Evolutionary conservation across 2,329 filamentous ascomycete genomes (phyloP), one percentile per base, ranked within the genome.

Genomic region (Dactylonectria estremocensis): DNA sequence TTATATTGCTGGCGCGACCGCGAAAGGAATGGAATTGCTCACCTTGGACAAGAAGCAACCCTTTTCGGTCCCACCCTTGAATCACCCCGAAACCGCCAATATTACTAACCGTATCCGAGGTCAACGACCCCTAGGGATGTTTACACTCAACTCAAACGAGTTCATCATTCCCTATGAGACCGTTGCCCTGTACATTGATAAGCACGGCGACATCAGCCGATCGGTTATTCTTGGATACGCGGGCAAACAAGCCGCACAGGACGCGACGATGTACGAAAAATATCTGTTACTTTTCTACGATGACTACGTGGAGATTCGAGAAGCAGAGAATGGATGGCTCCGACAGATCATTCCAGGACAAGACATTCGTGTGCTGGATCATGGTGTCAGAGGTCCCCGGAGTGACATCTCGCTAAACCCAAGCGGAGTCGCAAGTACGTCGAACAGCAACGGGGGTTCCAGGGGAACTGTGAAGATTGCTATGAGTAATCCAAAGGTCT

Each of bases 181-280:
- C 80, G 98, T 95, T 75, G 96, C 95, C n/a, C 95, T 99, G 9
- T 99, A 98, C 77, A 93, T 98, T 78, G 97, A 99, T 85, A 98
- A 98, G 82, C 95, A 98, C 80, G 96, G 96, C 72, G 96, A 99
- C 69, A 94, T 99, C 31, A 95, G 91, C 45, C 92, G 97, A 52
- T 94, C 92, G 31, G 93, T 98, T 66, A 95, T 98, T 76, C 97
- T 99, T 95, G 95, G 98, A 78, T 99, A 98, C 80, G 96, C 97
- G 18, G 96, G 96, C 72, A 95, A 92, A 76, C 88, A 89, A 81
- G 89, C 89, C 80, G 96, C 96, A 1, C 91, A 92, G 69, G 90
- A 91, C 14, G 95, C 95, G 2, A 96, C 95, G 68, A 91, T 98
- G 83, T 97, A 94, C 75, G 95, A 95, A 1, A 92, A 95, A 65